Evolutionary conservation across 225 moss, liverwort and hornwort species (phyloP).

Genomic region (Neckera pumila): DNA sequence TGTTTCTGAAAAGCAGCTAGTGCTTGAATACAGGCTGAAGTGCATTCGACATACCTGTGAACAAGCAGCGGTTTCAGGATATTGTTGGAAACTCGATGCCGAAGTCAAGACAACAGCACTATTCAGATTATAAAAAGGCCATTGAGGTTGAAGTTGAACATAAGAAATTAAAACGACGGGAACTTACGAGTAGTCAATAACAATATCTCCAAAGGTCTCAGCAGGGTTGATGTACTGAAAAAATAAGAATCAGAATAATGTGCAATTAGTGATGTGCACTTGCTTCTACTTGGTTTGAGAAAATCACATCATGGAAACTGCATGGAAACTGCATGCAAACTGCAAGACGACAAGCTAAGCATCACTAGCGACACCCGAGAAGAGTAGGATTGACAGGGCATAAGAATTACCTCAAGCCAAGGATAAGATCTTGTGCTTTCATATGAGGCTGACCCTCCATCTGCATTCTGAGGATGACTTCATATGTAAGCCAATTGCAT

Average conservation of each 20-base stretch:
- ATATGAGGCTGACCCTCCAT: slow-evolving; percentile 83
- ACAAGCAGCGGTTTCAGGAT: neutral
- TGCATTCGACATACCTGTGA: slow-evolving; percentile 87
- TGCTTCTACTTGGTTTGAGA: neutral
- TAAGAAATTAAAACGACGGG: neutral
- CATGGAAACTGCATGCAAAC: neutral
- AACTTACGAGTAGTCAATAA: slow-evolving; percentile 94
- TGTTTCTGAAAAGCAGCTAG: slow-evolving; percentile 61
- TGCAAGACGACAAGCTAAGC: neutral
- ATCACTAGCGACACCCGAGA: neutral
- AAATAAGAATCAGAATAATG: neutral
- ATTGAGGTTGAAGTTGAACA: neutral
- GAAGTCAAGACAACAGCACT: neutral
- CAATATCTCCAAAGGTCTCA: slow-evolving; percentile 93
- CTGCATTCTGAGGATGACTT: slow-evolving; percentile 44
- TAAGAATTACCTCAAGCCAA: slow-evolving; percentile 75
- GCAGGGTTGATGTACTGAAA: slow-evolving; percentile 88
- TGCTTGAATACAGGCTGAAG: slow-evolving; percentile 60
- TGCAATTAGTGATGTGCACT: neutral
- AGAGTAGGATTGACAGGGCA: neutral
- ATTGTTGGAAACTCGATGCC: neutral
- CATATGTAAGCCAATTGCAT: neutral
- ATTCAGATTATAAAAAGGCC: neutral
- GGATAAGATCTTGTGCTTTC: slow-evolving; percentile 77
- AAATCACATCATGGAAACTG: neutral